Evolutionary conservation across 2,329 filamentous ascomycete genomes (phyloP), one percentile per base, ranked within the genome.

Genomic region (Moelleriella libera): DNA sequence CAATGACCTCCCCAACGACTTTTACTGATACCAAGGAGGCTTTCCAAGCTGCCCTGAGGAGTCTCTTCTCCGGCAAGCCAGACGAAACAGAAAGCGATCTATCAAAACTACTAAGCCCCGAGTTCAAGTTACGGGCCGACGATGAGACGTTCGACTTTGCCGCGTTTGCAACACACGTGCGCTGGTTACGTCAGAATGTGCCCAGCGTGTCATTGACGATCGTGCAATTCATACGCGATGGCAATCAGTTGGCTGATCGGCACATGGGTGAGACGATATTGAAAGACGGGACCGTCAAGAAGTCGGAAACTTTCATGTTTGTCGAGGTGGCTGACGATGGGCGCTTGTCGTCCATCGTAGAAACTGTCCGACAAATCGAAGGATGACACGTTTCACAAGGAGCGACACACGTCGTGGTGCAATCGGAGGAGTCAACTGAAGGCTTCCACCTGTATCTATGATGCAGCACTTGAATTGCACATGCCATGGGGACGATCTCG

Each of bases 261-360:
- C 50, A 51, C 30, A n/a, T 39, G 5, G 49, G 47, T 6, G 14
- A 9, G 2, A 50, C 47, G 6, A 47, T 43, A 10, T 8, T 49
- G 21, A 42, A 48, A 7, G 43, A 48, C 45, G 50, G 49, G n/a
- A 47, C 39, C 5, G 34, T 37, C 11, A 28, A 29, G 41, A 44
- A 21, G 14, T 44, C 50, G 8, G 46, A 50, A 32, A 52, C 50
- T 9, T 50, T 43, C n/a, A 46, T 47, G 45, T 48, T 52, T 50
- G 48, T 40, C 4, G 46, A 48, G 39, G 34, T 50, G 44, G 48
- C 48, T 11, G 41, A 45, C 10, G 50, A 50, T 47, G 50, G 46
- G n/a, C 41, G 44, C 14, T 41, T 51, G 30, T 21, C 21, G n/a
- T 50, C 48, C 30, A 46, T 51, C 9, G 43, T 48, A 8, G 48